Evolutionary conservation across 345 rosid genomes (phyloP), one percentile per base, ranked within the genome.

Genomic region (Gossypium raimondii): DNA sequence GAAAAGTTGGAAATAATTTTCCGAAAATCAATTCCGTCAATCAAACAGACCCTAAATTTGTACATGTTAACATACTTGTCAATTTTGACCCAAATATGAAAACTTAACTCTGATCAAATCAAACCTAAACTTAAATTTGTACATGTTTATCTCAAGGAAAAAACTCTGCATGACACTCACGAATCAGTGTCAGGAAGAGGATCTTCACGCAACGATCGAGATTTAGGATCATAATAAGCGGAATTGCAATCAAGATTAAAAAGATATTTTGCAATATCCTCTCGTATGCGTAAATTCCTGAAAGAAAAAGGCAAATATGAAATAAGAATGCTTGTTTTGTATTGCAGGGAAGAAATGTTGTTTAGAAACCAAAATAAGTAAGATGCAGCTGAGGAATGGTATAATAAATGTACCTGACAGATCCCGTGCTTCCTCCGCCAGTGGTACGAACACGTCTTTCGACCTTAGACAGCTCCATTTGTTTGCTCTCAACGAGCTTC

Each of bases 351-450:
- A 20, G 58, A 73, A 45, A 69, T 16, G n/a, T 45, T 66, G 18
- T 75, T 57, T 57, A 29, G 7, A 53, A 69, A 3, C 11, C 4
- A 51, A 66, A 9, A 48, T 6, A 47, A 27, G 0, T 7, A n/a
- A 44, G 3, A 41, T 22, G 4, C 9, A 29, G 29, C 24, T 3
- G 5, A 64, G 1, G 25, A 0, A 17, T 27, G 16, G 25, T 25
- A 51, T 51, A 9, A 51, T 69, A 29, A 25, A 51, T 51, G 45
- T 51, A 89, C 97, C 93, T 89, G 16, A 94, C 98, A 59, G 98
- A 92, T 86, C 98, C 98, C 14, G 98, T 94, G 83, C 98, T 94
- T 52, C 98, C 98, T 83, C 98, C 97, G 70, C 98, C 97, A 1
- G 98, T 89, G 38, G 97, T 92, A n/a, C 97, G 87, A 43, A 94